phyloP scores from a whole-genome alignment of 2,329 filamentous ascomycete species.

The Macroventuria anomochaeta region DNA sequence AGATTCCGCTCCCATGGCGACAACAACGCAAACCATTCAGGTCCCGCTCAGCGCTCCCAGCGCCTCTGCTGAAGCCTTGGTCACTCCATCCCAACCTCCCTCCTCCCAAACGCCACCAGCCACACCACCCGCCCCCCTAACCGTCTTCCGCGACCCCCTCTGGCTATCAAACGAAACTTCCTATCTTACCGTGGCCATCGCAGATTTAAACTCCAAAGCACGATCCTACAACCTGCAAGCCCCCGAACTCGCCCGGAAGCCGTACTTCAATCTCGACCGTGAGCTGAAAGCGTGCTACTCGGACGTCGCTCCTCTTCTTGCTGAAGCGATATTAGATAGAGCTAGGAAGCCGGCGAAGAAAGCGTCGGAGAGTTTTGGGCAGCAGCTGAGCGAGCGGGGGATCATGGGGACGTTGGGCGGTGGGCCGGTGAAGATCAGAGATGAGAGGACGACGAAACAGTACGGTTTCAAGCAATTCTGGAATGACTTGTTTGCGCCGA shows the following conservation, averaged over 20 bases:
- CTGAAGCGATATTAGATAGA: slow-evolving; percentile 73
- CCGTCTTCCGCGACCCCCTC: slow-evolving; percentile 76
- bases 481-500: slow-evolving; percentile 73
- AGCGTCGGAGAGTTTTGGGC: slow-evolving; percentile 41
- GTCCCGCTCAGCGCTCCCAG: slow-evolving; percentile 13
- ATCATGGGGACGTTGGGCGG: slow-evolving; percentile 68
- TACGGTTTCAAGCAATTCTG: slow-evolving; percentile 92
- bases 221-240: slow-evolving; percentile 96
- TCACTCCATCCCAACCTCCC: neutral
- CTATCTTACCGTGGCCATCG: slow-evolving; percentile 78
- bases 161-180: slow-evolving; percentile 77
- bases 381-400: slow-evolving; percentile 53
- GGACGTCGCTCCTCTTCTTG: slow-evolving; percentile 79
- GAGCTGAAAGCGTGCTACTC: slow-evolving; percentile 84
- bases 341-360: slow-evolving; percentile 59
- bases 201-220: slow-evolving; percentile 78
- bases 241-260: slow-evolving; percentile 88
- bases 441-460: slow-evolving; percentile 71
- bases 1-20: slow-evolving; percentile 4
- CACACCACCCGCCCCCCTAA: slow-evolving; percentile 35
- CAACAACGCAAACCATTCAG: slow-evolving; percentile 24
- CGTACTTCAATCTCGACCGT: slow-evolving; percentile 83
- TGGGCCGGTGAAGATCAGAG: slow-evolving; percentile 68
- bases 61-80: neutral
- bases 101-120: neutral